Base-by-base conservation (phyloP, 2,329 filamentous ascomycete genomes). In the Microascus cirrosus region DNA sequence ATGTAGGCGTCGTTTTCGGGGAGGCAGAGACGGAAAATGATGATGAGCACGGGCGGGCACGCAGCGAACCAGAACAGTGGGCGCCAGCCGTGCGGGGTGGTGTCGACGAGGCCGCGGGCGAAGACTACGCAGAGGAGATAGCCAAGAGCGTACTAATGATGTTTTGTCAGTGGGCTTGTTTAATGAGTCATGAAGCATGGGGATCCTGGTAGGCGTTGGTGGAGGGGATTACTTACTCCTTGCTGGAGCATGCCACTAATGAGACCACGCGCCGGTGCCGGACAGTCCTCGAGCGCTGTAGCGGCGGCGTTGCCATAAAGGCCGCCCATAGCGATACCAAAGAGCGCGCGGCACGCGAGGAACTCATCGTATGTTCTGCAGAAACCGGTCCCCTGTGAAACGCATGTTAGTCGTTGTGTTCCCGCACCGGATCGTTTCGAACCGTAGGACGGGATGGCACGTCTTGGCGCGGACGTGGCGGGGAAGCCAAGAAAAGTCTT, bases 31-130 rank as follows among this genome's bases (percentile, higher is more conserved):
- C 91, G 86, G 76, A 88, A 90, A 58, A 84, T 66, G 66, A 95
- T 95, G 71, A 95, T 86, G 35, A 95, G 70, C 1, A 91, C 78
- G 0, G 91, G 91, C 0, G 89, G 89, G 42, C 85, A 81, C 6
- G 90, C 89, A 13, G 86, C 90, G 69, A 95, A 95, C 90, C 91
- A 96, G 76, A 85, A 95, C 0, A 95, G 76, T 0, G 90, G 89
- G 8, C 91, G 79, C 91, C 91, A 96, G 56, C 80, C 84, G 67
- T 95, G 86, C 1, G 83, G 70, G 0, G 90, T 93, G 1, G 90
- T 94, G 69, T 88, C 74, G 55, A 92, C 82, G 7, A 94, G 78
- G 4, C 77, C 89, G 8, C 84, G 76, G 12, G 81, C 71, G 62
- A 88, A 84, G 15, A 81, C 80, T 0, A 79, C 72, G 1, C 76